Evolutionary conservation across 495 filamentous ascomycete species (phyloP).

Genomic region (Amniculicola lignicola): DNA sequence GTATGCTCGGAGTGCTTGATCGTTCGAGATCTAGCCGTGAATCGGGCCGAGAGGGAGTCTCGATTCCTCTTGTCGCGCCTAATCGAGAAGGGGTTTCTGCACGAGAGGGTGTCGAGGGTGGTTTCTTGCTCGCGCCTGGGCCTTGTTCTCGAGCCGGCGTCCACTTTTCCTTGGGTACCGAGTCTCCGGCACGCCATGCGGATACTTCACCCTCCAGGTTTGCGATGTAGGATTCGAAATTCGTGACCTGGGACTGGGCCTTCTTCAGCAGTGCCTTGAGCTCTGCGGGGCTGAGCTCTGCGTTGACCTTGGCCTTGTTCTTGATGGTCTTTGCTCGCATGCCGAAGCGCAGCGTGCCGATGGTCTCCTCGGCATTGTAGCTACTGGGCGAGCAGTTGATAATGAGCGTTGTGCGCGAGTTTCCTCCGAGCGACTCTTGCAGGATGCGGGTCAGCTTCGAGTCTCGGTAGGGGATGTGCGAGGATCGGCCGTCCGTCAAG

Average conservation of each 20-base stretch:
- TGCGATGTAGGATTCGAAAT: slow-evolving; percentile 79
- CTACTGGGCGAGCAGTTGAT: slow-evolving; percentile 98
- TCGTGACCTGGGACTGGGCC: slow-evolving; percentile 83
- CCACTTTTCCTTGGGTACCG: slow-evolving; percentile 83
- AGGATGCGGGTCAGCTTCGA: slow-evolving; percentile 96
- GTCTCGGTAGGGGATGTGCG: slow-evolving; percentile 93
- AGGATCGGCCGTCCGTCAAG: slow-evolving; percentile 96
- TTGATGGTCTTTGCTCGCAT: slow-evolving; percentile 97
- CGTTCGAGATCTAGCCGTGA: slow-evolving; percentile 80
- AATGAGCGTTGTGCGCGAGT: slow-evolving; percentile 93
- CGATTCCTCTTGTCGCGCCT: slow-evolving; percentile 43
- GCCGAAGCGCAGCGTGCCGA: slow-evolving; percentile 92
- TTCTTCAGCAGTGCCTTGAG: slow-evolving; percentile 89
- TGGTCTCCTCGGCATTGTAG: slow-evolving; percentile 94
- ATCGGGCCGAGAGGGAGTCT: slow-evolving; percentile 69
- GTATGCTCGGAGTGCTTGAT: slow-evolving; percentile 80
- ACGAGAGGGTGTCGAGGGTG: slow-evolving; percentile 58
- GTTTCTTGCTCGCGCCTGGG: slow-evolving; percentile 53
- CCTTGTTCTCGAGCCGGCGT: slow-evolving; percentile 60
- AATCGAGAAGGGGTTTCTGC: slow-evolving; percentile 75
- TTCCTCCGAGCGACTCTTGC: slow-evolving; percentile 94
- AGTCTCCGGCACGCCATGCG: slow-evolving; percentile 81
- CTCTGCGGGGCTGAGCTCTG: slow-evolving; percentile 90
- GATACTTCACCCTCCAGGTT: slow-evolving; percentile 82
- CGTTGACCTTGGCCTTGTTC: slow-evolving; percentile 99